Evolutionary conservation across 805 yeast genomes (phyloP).

Genomic region (Phaffomyces thermotolerans): DNA sequence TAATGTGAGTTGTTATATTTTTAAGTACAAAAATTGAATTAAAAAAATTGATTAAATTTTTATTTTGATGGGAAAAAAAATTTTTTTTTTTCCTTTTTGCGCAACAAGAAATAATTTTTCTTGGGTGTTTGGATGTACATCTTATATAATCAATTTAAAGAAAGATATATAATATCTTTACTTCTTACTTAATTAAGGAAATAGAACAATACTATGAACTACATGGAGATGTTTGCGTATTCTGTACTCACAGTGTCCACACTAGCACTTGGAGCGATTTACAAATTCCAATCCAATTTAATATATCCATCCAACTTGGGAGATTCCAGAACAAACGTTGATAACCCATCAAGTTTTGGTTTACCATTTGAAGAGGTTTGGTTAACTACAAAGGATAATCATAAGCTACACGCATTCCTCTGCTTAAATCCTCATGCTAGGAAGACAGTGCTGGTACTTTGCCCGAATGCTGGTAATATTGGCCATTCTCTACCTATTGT

Average conservation of each 20-base stretch:
- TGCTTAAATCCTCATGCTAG: conserved; percentile 48
- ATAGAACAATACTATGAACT: neutral
- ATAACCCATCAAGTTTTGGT: conserved; percentile 66
- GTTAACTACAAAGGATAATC: conserved; percentile 65
- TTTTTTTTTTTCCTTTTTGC: no score
- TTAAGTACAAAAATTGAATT: no score
- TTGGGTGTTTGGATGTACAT: no score
- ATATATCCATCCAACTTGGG: conserved; percentile 83
- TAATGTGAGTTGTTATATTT: no score
- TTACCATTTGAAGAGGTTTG: conserved; percentile 57
- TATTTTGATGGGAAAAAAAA: no score
- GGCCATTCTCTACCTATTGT: conserved; percentile 86
- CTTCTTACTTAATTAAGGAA: no score
- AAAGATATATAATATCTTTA: neutral
- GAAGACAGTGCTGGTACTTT: conserved; percentile 69
- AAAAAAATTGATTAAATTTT: no score
- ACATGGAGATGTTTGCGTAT: conserved; percentile 31
- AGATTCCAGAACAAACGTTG: conserved; percentile 62
- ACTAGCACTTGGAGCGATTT: conserved; percentile 44
- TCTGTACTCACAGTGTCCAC: conserved; percentile 39
- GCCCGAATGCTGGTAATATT: conserved; percentile 95
- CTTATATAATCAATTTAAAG: neutral
- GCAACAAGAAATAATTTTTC: no score
- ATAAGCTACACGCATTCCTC: conserved; percentile 55
- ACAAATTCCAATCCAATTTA: conserved; percentile 53